Evolutionary conservation across 1,284 basidiomycete genomes (phyloP).

Genomic region (Anthracocystis walkeri): DNA sequence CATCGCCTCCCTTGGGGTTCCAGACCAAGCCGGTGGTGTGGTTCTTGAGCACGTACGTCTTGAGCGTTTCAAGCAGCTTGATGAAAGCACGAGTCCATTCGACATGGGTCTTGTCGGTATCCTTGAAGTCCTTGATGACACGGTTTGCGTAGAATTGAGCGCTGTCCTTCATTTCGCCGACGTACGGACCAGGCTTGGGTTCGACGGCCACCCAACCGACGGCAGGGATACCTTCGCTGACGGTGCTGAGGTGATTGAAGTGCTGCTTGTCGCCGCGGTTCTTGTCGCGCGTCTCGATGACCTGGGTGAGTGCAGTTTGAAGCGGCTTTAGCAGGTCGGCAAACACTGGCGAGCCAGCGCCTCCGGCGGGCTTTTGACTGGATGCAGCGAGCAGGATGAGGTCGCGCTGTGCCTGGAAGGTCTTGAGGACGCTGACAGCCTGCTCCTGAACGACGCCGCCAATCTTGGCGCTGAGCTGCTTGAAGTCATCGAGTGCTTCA

Average conservation of each 20-base stretch:
- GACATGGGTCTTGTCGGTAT: conserved; percentile 82
- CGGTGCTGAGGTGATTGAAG: conserved; percentile 82
- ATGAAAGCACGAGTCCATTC: conserved; percentile 87
- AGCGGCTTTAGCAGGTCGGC: conserved; percentile 79
- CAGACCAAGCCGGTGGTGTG: conserved; percentile 89
- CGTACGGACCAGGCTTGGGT: conserved; percentile 83
- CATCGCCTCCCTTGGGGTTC: conserved; percentile 76
- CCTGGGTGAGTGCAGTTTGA: conserved; percentile 79
- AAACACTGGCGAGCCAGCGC: conserved; percentile 75
- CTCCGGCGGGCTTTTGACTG: conserved; percentile 78
- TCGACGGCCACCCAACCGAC: conserved; percentile 90
- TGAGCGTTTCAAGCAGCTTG: conserved; percentile 80
- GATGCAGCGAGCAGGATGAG: conserved; percentile 78
- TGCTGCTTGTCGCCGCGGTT: conserved; percentile 84
- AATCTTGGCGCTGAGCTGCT: conserved; percentile 80
- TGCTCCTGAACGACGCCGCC: conserved; percentile 76
- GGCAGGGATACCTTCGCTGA: conserved; percentile 85
- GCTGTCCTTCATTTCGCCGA: conserved; percentile 88
- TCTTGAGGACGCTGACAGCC: conserved; percentile 78
- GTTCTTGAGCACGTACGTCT: conserved; percentile 85
- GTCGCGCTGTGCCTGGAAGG: conserved; percentile 78
- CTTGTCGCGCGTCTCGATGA: conserved; percentile 84
- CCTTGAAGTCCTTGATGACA: conserved; percentile 92
- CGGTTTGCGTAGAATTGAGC: conserved; percentile 90
- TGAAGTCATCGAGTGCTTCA: conserved; percentile 79